A percentile compares a stretch with the other conserved stretches of the same genome.
Evolutionary conservation across 768 basidiomycete genomes (phyloP).

Genomic region (Boletellus emodensis): DNA sequence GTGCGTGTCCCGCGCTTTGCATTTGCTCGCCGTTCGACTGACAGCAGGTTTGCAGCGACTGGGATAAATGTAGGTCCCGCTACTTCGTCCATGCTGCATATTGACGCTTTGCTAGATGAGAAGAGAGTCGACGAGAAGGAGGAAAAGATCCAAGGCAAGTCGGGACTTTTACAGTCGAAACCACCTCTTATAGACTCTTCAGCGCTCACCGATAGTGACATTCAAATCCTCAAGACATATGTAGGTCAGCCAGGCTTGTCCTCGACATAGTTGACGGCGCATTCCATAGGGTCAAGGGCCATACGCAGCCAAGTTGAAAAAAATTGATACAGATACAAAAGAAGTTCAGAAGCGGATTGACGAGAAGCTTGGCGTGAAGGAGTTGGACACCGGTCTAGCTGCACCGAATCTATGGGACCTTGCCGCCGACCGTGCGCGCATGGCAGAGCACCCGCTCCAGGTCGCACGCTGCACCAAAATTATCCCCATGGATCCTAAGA

Average conservation of each 20-base stretch:
- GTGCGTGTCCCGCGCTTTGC: slow-evolving; percentile 47
- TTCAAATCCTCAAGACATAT: slow-evolving; percentile 98
- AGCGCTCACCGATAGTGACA: slow-evolving; percentile 98
- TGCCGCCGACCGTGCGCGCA: slow-evolving; percentile 85
- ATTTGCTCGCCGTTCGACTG: slow-evolving; percentile 1
- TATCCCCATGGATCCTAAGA: slow-evolving; percentile 74
- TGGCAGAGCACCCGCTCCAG: slow-evolving; percentile 90
- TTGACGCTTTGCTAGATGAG: slow-evolving; percentile 50
- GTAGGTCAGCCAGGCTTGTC: slow-evolving; percentile 41
- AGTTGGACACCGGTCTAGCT: slow-evolving; percentile 96
- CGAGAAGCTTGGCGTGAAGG: slow-evolving; percentile 97
- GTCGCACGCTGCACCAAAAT: slow-evolving; percentile 99
- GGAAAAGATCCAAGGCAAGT: slow-evolving; percentile 86
- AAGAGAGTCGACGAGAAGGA: slow-evolving; percentile 84
- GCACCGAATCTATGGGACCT: slow-evolving; percentile 98
- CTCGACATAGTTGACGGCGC: background rate
- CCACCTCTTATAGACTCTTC: slow-evolving; percentile 6
- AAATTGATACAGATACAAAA: slow-evolving; percentile 88
- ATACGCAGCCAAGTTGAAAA: slow-evolving; percentile 84
- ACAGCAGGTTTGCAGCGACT: slow-evolving; percentile 60
- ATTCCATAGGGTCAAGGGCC: slow-evolving; percentile 89
- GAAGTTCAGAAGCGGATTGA: slow-evolving; percentile 97
- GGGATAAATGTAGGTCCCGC: slow-evolving; percentile 86
- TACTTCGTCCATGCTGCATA: background rate
- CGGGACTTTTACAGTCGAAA: background rate